A percentile compares a stretch with the other conserved stretches of the same genome.
Evolutionary conservation across 331 rosid species (phyloP).

Genomic region (Pyracantha coccinea): DNA sequence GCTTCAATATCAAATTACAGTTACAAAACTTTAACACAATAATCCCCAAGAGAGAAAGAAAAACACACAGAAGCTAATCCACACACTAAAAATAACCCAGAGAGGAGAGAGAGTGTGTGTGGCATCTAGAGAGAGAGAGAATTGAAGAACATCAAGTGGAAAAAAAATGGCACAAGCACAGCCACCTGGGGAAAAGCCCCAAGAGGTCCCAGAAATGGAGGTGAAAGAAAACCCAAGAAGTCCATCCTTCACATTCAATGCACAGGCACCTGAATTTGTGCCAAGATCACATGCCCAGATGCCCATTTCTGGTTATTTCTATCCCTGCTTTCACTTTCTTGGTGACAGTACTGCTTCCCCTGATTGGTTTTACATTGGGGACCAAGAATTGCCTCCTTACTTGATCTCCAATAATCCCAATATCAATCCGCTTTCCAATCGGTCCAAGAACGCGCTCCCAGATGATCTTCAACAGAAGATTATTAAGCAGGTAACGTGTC

Average conservation of each 20-base stretch:
- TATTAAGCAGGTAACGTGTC: slow-evolving; percentile 57
- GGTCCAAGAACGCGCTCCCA: slow-evolving; percentile 41
- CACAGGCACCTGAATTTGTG: slow-evolving; percentile 88
- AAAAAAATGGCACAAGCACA: slow-evolving; percentile 54
- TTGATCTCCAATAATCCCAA: slow-evolving; percentile 30
- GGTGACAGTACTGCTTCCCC: slow-evolving; percentile 51
- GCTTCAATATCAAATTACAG: slow-evolving; percentile 34
- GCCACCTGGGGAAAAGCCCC: not conserved
- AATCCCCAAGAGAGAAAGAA: not conserved
- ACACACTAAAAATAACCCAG: not conserved
- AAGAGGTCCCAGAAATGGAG: too few relatives aligned
- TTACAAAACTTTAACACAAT: slow-evolving; percentile 27
- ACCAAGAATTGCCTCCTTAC: slow-evolving; percentile 48
- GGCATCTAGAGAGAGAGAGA: not conserved
- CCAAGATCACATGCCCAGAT: slow-evolving; percentile 70
- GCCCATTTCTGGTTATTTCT: slow-evolving; percentile 64
- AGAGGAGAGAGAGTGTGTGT: not conserved
- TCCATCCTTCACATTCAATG: slow-evolving; percentile 64
- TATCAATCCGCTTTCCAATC: slow-evolving; percentile 18
- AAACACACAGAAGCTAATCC: not conserved
- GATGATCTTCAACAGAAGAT: slow-evolving; percentile 77
- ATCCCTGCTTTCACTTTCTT: slow-evolving; percentile 66
- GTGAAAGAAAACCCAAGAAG: not conserved
- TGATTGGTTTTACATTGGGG: slow-evolving; percentile 69
- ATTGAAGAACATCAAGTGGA: not conserved